Evolutionary conservation across 202 grass and related monocot genomes (phyloP).

Genomic region (Bolboschoenoplectus hybrid): DNA sequence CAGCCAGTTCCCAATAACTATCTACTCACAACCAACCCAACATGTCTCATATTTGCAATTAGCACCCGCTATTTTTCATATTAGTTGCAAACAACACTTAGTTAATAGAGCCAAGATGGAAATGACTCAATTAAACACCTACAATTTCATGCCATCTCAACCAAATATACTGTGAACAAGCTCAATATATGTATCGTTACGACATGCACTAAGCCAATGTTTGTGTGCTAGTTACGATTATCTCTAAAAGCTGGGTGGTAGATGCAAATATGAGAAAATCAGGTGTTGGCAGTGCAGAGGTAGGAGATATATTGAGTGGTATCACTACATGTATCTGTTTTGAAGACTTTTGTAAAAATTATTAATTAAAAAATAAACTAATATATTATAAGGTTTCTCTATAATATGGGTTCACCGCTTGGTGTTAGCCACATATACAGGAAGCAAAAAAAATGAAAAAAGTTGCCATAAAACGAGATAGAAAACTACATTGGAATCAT

Average conservation of each 20-base stretch:
- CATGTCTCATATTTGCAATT: conserved; percentile 16
- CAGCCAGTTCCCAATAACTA: background rate
- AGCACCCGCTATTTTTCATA: background rate
- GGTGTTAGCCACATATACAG: background rate
- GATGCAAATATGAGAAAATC: conserved; percentile 5
- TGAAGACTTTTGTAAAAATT: background rate
- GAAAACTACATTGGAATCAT: conserved; percentile 10
- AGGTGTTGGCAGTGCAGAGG: background rate
- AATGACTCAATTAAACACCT: background rate
- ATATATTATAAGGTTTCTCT: background rate
- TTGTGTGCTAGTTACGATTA: background rate
- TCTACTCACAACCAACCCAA: background rate
- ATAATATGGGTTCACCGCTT: background rate
- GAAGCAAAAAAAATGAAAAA: conserved; percentile 3
- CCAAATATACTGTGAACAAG: background rate
- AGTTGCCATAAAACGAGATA: background rate
- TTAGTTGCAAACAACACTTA: background rate
- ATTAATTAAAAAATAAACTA: background rate
- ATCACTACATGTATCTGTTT: background rate
- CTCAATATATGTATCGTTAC: background rate
- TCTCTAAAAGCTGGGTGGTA: background rate
- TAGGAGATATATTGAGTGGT: background rate
- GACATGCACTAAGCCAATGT: background rate
- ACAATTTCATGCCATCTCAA: background rate
- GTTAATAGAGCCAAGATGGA: background rate